These are phyloP conservation scores for Chaetomium globosum DNA, from an alignment of 2,329 filamentous ascomycete genomes.

Conservation along the genomic window DNA sequence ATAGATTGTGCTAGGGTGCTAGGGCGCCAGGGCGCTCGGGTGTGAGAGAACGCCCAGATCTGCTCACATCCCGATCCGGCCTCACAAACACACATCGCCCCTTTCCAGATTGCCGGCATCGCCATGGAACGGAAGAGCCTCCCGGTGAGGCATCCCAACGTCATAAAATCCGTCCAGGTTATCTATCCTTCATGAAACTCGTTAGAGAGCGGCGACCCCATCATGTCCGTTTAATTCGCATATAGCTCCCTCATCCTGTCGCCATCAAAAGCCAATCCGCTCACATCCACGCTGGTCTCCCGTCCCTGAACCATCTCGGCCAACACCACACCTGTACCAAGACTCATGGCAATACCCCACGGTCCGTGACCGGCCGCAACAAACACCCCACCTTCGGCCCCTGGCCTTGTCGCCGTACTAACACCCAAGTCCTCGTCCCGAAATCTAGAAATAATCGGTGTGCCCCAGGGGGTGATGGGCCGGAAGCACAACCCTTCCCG, in stretches of 20 bases:
- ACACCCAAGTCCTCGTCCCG: conserved; percentile 58
- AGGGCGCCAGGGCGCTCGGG: too few relatives aligned
- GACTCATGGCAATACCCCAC: conserved; percentile 67
- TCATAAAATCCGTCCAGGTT: too few relatives aligned
- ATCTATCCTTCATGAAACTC: not conserved
- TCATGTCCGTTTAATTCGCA: not conserved
- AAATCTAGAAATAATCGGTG: conserved; percentile 64
- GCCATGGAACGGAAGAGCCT: too few relatives aligned
- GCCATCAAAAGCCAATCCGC: conserved; percentile 45
- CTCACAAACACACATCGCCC: not conserved
- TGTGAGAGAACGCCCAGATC: not conserved
- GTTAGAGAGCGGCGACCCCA: not conserved
- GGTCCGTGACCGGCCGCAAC: conserved; percentile 73
- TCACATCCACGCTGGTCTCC: conserved; percentile 61
- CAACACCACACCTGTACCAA: conserved; percentile 72
- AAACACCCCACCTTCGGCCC: conserved; percentile 64
- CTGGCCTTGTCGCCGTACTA: conserved; percentile 47
- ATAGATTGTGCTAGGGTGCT: conserved; percentile 6
- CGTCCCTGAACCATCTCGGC: conserved; percentile 68
- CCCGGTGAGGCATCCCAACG: too few relatives aligned
- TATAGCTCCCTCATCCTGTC: conserved; percentile 7
- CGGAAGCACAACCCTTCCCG: conserved; percentile 72
- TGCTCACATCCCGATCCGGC: not conserved
- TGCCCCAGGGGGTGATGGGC: conserved; percentile 65
- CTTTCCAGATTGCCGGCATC: too few relatives aligned